Conservation (phyloP, 2,329 filamentous ascomycete species). For the Furcasterigmium sp. region DNA sequence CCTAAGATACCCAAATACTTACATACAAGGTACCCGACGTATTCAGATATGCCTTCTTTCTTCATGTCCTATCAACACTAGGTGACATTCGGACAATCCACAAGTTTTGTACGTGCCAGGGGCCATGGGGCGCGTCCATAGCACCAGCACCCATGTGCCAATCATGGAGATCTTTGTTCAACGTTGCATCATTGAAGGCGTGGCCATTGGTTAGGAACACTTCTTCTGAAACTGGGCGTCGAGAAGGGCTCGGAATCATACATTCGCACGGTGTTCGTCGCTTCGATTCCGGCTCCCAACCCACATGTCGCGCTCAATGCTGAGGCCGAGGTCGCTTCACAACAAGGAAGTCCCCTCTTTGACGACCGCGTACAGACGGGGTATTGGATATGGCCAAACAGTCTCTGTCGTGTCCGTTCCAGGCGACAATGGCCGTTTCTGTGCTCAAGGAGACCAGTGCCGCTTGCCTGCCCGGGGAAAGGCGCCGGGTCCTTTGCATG, state of each 20-base stretch:
- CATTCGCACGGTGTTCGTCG: constrained; percentile 11
- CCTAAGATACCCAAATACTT: no score
- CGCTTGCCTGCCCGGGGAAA: not conserved
- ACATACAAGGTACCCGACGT: no score
- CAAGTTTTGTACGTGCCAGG: no score
- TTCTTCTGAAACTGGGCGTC: constrained; percentile 9
- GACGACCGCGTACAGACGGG: not conserved
- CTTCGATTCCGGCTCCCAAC: not conserved
- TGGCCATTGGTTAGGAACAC: constrained; percentile 1
- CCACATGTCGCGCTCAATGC: no score
- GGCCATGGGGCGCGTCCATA: no score
- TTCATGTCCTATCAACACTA: not conserved
- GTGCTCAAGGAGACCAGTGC: not conserved
- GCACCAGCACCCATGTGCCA: no score
- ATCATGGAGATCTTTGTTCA: constrained; percentile 11
- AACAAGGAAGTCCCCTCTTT: not conserved
- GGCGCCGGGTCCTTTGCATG: not conserved
- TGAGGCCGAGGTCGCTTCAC: no score
- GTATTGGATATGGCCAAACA: not conserved
- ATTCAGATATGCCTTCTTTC: no score
- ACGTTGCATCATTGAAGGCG: constrained; percentile 12
- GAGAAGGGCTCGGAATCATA: constrained; percentile 7
- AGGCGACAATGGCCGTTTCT: not conserved
- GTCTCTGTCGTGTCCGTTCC: not conserved
- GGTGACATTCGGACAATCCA: not conserved